Base-by-base conservation (phyloP, 495 filamentous ascomycete species). In the Aspergillus affinis region DNA sequence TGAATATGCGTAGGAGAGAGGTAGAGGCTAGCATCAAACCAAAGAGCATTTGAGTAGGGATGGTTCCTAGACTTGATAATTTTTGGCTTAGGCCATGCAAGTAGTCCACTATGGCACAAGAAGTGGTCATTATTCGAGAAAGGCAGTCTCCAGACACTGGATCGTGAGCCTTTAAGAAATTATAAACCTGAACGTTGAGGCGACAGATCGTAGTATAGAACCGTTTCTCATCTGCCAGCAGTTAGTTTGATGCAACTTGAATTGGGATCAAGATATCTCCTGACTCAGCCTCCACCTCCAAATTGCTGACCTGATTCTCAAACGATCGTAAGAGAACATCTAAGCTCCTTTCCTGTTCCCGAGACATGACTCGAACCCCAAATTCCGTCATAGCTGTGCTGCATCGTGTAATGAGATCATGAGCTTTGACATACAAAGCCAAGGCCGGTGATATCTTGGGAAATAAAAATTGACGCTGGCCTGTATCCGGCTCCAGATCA, bases 101-200 rank as follows among this genome's bases (percentile, higher is more conserved):
- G 3, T 61, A 61, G 13, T 79, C 70, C 17, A 81, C 71, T 18
- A 77, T 57, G 3, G 58, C 59, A 58, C 75, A 79, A 3, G 77
- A 69, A 0, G 73, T 73, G 9, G 54, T 59, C 2, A 73, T 60
- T 18, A 81, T 63, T 9, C 70, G 69, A 4, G 66, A 65, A 27
- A 77, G 69, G 29, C 72, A 75, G 12, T 59, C 68, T 7, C 65
- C 69, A 13, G 71, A 68, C 4, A 66, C 55, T 0, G 66, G 32
- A 0, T 69, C 74, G 13, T 73, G 67, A 20, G 60, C 71, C 59
- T 78, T 78, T 60, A 73, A 75, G 29, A 81, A 74, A 65, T 81
- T 74, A 19, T 78, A 77, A 7, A 64, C 69, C 44, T 77, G 75
- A 50, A 81, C 65, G 30, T 67, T 66, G 48, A 82, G 61, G 13